These are phyloP conservation scores for Boletus coccyginus DNA, from an alignment of 768 basidiomycete species.

Conservation along the genomic window DNA sequence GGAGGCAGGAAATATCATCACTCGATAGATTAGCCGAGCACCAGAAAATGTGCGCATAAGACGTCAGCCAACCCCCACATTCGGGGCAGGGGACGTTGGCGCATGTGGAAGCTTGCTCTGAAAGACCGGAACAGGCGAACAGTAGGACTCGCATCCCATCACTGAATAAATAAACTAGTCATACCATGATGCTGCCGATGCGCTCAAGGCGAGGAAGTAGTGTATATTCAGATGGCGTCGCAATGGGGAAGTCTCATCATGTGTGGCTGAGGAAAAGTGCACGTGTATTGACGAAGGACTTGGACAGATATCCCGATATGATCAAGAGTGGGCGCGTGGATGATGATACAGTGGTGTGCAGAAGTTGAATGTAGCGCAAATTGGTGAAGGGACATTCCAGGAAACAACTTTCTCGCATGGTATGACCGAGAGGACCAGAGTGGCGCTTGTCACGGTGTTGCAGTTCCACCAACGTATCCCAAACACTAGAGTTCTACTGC, in stretches of 20 bases:
- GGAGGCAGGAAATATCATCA: too few species aligned
- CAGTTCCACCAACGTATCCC: neutral
- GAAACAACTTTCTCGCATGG: neutral
- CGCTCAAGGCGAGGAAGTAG: neutral
- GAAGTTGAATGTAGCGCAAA: neutral
- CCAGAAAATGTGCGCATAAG: too few species aligned
- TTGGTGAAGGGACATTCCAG: neutral
- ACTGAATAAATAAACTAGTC: neutral
- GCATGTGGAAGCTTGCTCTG: neutral
- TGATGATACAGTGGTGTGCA: neutral
- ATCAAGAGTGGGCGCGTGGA: too few species aligned
- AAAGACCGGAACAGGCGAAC: neutral
- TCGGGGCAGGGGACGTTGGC: too few species aligned
- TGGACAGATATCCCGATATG: neutral
- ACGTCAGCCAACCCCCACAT: too few species aligned
- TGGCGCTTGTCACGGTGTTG: neutral
- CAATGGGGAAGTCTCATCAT: neutral
- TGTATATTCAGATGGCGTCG: too few species aligned
- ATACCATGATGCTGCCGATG: neutral
- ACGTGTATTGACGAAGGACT: neutral
- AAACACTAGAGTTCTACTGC: constrained; percentile 64
- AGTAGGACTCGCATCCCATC: neutral
- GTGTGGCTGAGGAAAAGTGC: neutral
- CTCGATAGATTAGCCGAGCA: too few species aligned
- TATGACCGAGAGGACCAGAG: neutral